phyloP scores from a whole-genome alignment of 495 filamentous ascomycete species.

The Lophiotrema nucula region DNA sequence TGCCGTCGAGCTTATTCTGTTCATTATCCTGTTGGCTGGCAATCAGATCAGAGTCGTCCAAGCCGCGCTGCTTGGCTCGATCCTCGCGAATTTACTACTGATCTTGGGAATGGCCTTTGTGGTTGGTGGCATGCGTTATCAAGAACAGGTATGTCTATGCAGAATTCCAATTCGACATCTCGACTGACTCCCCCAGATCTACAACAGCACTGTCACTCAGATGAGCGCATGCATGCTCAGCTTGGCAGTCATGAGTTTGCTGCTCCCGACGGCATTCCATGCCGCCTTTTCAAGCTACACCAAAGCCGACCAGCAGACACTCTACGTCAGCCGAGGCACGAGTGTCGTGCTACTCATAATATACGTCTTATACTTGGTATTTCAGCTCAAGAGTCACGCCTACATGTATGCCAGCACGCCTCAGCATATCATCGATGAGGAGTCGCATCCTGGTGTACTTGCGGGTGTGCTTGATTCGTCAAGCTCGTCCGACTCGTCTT shows the following conservation, averaged over 20 bases:
- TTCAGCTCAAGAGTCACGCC: conserved; percentile 87
- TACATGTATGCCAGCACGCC: conserved; percentile 91
- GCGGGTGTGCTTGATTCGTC: conserved; percentile 73
- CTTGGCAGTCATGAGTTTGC: conserved; percentile 80
- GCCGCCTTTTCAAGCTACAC: conserved; percentile 69
- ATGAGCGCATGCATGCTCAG: conserved; percentile 92
- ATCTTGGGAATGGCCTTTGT: conserved; percentile 91
- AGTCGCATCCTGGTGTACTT: conserved; percentile 79
- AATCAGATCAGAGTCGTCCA: conserved; percentile 88
- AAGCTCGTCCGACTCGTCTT: conserved; percentile 58
- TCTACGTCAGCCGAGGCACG: conserved; percentile 84
- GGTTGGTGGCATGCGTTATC: conserved; percentile 79
- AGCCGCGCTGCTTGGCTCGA: conserved; percentile 82
- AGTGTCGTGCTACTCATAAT: conserved; percentile 85
- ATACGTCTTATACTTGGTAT: conserved; percentile 81
- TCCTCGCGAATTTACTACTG: conserved; percentile 80
- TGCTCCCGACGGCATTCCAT: conserved; percentile 87
- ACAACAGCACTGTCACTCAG: conserved; percentile 91
- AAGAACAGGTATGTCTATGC: conserved; percentile 65
- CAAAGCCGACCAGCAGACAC: conserved; percentile 64
- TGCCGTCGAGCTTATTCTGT: conserved; percentile 38
- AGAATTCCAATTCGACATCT: not conserved
- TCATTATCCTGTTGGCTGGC: conserved; percentile 37
- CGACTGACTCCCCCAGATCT: conserved; percentile 57
- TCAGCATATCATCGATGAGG: conserved; percentile 84